Evolutionary conservation across 352 stramenopile species (phyloP), one percentile per base, ranked within the genome.

Genomic region (Pythium pectinolyticum): DNA sequence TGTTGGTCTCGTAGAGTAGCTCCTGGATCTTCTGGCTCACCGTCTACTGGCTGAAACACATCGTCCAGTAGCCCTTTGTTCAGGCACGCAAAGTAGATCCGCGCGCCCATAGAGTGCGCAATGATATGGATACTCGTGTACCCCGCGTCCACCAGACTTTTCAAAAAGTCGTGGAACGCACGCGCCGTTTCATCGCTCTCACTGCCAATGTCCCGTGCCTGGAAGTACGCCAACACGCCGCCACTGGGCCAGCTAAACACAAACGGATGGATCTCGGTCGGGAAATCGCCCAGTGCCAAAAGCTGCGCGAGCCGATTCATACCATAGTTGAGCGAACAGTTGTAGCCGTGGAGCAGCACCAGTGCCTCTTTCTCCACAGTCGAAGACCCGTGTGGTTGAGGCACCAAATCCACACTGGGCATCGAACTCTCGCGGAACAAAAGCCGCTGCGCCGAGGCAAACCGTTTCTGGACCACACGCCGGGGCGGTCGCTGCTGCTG

Each of bases 181-280:
- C 7, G 54, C 9, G 70, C 70, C 0, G 74, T 82, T 14, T 25
- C 27, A 12, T 72, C 63, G 37, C 65, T 79, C 22, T 82, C 59
- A 5, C 57, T 68, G 5, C 68, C 71, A 25, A 72, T 45, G 17
- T 25, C 28, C 2, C 41, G 51, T 1, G 64, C 64, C 48, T 80
- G 78, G 35, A 78, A 88, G 50, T 88, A 91, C 9, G 80, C 75
- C 12, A 91, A 62, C 0, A 72, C 69, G 24, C 80, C 75, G 28
- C 77, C 82, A 28, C 75, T 92, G 0, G 82, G 78, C 82, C 82
- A 92, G 50, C 80, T 89, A 39, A 92, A 92, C 2, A 92, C 70
- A 47, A 82, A 89, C 28, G 82, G 82, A 32, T 92, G 82, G 56
- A 92, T 84, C 22, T 71, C 71, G 0, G 76, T 72, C 0, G 82